Base-by-base conservation (phyloP, 179 eudicot genomes). In the Corrigiola litoralis region DNA sequence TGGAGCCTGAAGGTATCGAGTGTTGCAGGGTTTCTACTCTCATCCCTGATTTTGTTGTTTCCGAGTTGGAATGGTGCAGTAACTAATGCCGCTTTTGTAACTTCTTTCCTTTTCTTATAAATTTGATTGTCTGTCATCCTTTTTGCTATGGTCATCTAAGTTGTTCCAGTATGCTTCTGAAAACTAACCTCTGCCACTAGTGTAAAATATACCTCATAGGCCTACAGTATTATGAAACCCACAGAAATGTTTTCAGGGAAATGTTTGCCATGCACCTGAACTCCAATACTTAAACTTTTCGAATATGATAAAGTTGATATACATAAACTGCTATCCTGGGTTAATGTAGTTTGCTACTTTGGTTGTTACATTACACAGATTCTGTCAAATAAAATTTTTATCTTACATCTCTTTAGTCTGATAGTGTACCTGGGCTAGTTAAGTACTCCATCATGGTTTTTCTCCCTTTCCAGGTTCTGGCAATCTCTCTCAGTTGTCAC, bases 401-500 rank as follows among this genome's bases (percentile, higher is more conserved):
- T 12, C 29, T 11, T 53, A 40, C 6, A 48, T 32, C 42, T 29
- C 4, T 23, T 38, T 17, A 11, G 11, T 34, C n/a, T 61, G 41
- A 36, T 37, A 24, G 56, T 54, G 31, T 49, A 41, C 47, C 28
- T 70, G 68, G 3, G 58, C 52, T 42, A 67, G 54, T 46, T 38
- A 21, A 63, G 45, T 66, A 21, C 31, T 57, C 17, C 46, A 41
- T 66, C 53, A 54, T 48, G 45, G 51, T 68, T 59, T n/a, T 20
- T 48, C 28, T 75, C 18, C 37, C 14, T 59, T 66, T 46, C 70
- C 84, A 89, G 96, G 98, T 78, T 78, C 33, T 94, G 97, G 99
- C 83, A 90, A 60, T 86, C 97, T 66, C 76, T 94, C 55, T 94
- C 95, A 49, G 74, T 21, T 27, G 96, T 65, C 56, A 94, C 99